Evolutionary conservation across 768 basidiomycete species (phyloP), one percentile per base, ranked within the genome.

Genomic region (Pulveroboletus sp.): DNA sequence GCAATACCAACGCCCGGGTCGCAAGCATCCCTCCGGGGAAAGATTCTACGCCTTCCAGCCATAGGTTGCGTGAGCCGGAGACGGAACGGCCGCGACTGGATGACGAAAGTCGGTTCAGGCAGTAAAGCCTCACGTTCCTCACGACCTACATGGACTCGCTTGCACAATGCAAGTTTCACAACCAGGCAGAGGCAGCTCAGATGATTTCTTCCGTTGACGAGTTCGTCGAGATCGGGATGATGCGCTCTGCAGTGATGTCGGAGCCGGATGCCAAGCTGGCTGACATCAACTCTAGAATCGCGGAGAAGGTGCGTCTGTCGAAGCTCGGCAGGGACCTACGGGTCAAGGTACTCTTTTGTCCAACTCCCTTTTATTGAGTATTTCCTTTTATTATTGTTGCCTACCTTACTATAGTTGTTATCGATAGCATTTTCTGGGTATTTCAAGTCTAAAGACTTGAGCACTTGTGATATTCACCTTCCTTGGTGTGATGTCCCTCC

Each of bases 81-180:
- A 17, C 26, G 11, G 57, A 62, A 17, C 52, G 37, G 27, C 26
- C 46, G 28, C 52, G 51, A 26, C 43, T 64, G 9, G 36, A 46
- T 45, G 53, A 64, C 9, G 62, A 63, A 43, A 52, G 21, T n/a
- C 45, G 49, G 1, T 32, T 62, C 46, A 59, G 57, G 38, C 49
- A 62, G 28, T 49, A 59, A 30, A 52, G 59, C 36, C 44, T 62
- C 43, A 38, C 44, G 9, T 64, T 65, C 38, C 50, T 65, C 24
- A 59, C 63, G 5, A 64, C 62, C 2, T 62, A 59, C 26, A 64
- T 62, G 57, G 54, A 64, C 37, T 64, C 62, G 17, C 57, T 63
- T 17, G 62, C 62, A 7, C 50, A 62, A 37, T 62, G 54, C 51
- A 56, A 62, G n/a, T 45, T 38, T 21, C 30, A 51, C 0, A 6